Evolutionary conservation across 1,284 basidiomycete species (phyloP), one percentile per base, ranked within the genome.

Genomic region (Ustilago vetiveriae): DNA sequence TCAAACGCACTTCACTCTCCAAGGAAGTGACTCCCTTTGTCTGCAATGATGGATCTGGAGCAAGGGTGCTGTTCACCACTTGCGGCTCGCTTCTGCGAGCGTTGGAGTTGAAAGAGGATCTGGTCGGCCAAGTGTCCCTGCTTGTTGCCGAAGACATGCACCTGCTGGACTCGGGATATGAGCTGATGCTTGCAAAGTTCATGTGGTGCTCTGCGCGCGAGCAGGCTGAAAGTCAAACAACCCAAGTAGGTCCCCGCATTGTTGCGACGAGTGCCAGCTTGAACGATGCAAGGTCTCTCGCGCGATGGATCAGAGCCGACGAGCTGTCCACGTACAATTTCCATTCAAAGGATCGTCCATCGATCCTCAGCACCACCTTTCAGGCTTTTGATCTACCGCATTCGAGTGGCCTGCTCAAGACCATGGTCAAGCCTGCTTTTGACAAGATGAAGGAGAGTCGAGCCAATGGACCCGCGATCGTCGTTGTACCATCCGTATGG

Each of bases 341-440:
- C 85, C 85, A 87, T 11, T 91, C 94, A 0, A 87, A 85, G 37
- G 90, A 94, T 75, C 88, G 94, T 29, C 91, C 94, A 52, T 90
- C 92, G 68, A 87, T 92, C 0, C 84, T 98, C 17, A 84, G 85
- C 4, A 86, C 89, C 11, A 86, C 86, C 14, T 86, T 89, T 21
- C 89, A 91, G 63, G 87, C 91, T 0, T 97, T 97, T 83, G 90
- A 90, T 24, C 90, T 94, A 50, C 88, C 92, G 0, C 90, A 95
- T 76, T 95, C 93, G 4, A 86, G 90, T 0, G 89, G 91, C 1
- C 85, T 98, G 24, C 90, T 95, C 83, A 95, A 94, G 76, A 87
- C 89, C 2, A 96, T 98, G 90, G 87, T 90, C 43, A 96, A 94
- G 82, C 94, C 96, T 5, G 89, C 90, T 0, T 92, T 95, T 80